A percentile compares a stretch with the other conserved stretches of the same genome.
These are phyloP conservation scores for Candida alai DNA, from an alignment of 805 yeast species.

Conservation along the genomic window DNA sequence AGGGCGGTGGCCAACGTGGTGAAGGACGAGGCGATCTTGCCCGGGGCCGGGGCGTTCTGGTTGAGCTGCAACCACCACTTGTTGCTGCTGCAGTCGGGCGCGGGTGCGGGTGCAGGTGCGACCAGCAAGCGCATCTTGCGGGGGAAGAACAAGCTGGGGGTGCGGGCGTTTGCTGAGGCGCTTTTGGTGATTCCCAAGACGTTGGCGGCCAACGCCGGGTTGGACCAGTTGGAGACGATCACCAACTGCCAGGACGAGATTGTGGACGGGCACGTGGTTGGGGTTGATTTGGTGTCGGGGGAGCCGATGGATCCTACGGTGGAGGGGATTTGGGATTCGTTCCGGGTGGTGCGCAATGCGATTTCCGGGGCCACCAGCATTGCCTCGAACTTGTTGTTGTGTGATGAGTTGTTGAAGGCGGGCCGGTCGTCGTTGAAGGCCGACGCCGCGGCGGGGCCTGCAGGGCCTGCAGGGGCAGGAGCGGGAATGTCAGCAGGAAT, in stretches of 20 bases:
- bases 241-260: conserved; percentile 87
- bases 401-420: conserved; percentile 96
- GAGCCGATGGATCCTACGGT: conserved; percentile 93
- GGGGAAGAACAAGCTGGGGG: conserved; percentile 87
- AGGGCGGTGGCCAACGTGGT: conserved; percentile 91
- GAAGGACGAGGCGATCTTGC: conserved; percentile 78
- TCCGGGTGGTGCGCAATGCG: conserved; percentile 89
- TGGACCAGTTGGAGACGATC: conserved; percentile 85
- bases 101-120: too few species aligned
- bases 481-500: conserved; percentile 4
- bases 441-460: conserved; percentile 17
- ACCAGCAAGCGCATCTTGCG: conserved; percentile 51
- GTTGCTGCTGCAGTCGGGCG: conserved; percentile 33
- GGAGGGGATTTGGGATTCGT: conserved; percentile 97
- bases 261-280: conserved; percentile 77
- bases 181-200: conserved; percentile 90
- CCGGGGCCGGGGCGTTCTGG: conserved; percentile 97
- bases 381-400: conserved; percentile 83
- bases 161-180: conserved; percentile 91
- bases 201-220: conserved; percentile 86
- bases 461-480: conserved; percentile 12
- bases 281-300: conserved; percentile 86
- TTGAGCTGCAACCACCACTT: conserved; percentile 75
- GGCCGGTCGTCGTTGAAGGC: conserved; percentile 89
- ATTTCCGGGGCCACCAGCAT: conserved; percentile 90